Evolutionary conservation across 306 rosid genomes (phyloP).

Genomic region (Fagus crenata): DNA sequence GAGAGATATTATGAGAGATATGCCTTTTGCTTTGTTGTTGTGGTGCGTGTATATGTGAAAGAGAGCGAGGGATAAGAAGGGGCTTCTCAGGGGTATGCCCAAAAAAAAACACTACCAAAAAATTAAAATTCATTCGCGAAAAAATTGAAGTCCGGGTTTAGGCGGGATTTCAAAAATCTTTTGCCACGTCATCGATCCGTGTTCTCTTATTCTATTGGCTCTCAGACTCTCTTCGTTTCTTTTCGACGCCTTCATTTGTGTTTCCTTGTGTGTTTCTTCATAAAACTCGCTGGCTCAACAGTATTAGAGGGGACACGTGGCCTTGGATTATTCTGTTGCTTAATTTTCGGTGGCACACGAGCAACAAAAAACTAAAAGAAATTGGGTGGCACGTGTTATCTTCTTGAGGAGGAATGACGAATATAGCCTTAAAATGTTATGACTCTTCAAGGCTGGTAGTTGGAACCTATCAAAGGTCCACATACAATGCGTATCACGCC

Average conservation of each 20-base stretch:
- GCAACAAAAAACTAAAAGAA: too few species aligned
- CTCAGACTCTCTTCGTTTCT: not conserved
- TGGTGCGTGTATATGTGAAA: constrained; percentile 19
- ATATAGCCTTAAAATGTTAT: not conserved
- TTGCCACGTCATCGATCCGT: constrained; percentile 66
- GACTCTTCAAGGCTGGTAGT: not conserved
- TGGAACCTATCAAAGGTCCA: constrained; percentile 15
- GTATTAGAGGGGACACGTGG: constrained; percentile 32
- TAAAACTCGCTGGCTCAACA: not conserved
- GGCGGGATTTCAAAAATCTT: constrained; percentile 77
- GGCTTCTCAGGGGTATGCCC: constrained; percentile 27
- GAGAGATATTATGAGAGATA: constrained; percentile 7
- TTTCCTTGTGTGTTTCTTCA: constrained; percentile 59
- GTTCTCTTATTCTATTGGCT: constrained; percentile 14
- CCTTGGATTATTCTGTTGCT: not conserved
- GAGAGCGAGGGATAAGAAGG: constrained; percentile 53
- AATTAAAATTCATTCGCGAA: constrained; percentile 33
- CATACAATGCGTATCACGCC: not conserved
- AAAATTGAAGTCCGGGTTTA: constrained; percentile 67
- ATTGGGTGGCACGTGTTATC: constrained; percentile 15
- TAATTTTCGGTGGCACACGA: not conserved
- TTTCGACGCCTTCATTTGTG: constrained; percentile 35
- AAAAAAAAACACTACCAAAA: constrained; percentile 6
- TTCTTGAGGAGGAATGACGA: constrained; percentile 13
- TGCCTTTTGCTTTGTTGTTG: constrained; percentile 31